Evolutionary conservation across 352 stramenopile genomes (phyloP).

Genomic region (Pythium dissimile): DNA sequence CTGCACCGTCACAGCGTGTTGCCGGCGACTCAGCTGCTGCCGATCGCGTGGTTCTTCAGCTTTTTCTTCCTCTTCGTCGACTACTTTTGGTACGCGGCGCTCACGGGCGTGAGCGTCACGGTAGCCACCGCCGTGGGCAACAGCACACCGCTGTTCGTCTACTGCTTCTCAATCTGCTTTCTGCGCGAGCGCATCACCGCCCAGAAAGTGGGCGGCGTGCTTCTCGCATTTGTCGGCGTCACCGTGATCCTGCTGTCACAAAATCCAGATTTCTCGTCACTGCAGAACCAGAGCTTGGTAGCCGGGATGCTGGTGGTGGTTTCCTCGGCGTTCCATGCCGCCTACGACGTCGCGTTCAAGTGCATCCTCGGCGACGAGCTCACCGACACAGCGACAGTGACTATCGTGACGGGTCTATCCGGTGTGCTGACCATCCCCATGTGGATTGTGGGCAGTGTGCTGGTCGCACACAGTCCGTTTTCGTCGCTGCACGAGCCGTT

Average conservation of each 20-base stretch:
- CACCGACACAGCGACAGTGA: slow-evolving; percentile 41
- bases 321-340: slow-evolving; percentile 33
- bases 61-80: slow-evolving; percentile 43
- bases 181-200: slow-evolving; percentile 32
- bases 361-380: slow-evolving; percentile 32
- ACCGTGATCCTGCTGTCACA: slow-evolving; percentile 38
- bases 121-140: slow-evolving; percentile 48
- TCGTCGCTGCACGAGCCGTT: slow-evolving; percentile 36
- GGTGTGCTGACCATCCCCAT: slow-evolving; percentile 38
- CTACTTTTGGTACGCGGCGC: slow-evolving; percentile 55
- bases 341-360: slow-evolving; percentile 41
- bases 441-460: slow-evolving; percentile 36
- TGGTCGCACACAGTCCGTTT: slow-evolving; percentile 32
- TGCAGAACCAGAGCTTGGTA: slow-evolving; percentile 26
- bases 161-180: slow-evolving; percentile 60
- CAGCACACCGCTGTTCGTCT: slow-evolving; percentile 51
- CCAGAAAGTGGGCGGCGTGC: slow-evolving; percentile 34
- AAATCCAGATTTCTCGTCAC: slow-evolving; percentile 8
- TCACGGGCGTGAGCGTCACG: slow-evolving; percentile 36
- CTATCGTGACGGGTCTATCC: slow-evolving; percentile 35
- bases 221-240: slow-evolving; percentile 38
- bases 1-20: slow-evolving; percentile 32
- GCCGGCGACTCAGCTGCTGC: slow-evolving; percentile 21
- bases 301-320: slow-evolving; percentile 37
- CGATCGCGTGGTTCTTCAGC: slow-evolving; percentile 34